These are phyloP conservation scores for Pouteria campechiana DNA, from an alignment of 179 eudicot species.

Conservation along the genomic window DNA sequence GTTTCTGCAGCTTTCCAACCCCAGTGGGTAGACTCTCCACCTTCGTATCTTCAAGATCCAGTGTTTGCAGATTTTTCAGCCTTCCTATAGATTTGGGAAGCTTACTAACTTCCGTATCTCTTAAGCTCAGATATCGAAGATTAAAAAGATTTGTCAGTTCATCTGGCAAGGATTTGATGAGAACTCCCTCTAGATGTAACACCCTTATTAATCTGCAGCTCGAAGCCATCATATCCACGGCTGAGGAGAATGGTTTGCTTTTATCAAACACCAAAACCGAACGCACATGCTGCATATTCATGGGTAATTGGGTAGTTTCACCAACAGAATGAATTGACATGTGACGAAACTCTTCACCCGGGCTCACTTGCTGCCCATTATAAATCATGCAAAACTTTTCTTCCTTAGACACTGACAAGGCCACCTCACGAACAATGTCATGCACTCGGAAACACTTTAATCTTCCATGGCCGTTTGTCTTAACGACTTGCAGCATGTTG, in stretches of 20 bases:
- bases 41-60: conserved; percentile 18
- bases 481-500: conserved; percentile 35
- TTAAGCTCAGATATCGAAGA: conserved; percentile 43
- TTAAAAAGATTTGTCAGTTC: conserved; percentile 27
- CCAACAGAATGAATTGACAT: conserved; percentile 11
- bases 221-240: conserved; percentile 8
- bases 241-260: conserved; percentile 7
- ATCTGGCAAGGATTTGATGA: conserved; percentile 21
- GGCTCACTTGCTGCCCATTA: conserved; percentile 9
- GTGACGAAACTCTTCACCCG: conserved; percentile 6
- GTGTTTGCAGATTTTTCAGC: conserved; percentile 29
- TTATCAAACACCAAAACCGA: conserved; percentile 19
- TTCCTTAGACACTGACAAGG: conserved; percentile 16
- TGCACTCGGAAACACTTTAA: conserved; percentile 31
- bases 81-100: conserved; percentile 40
- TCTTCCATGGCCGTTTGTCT: conserved; percentile 21
- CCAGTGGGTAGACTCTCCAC: conserved; percentile 13
- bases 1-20: conserved; percentile 8
- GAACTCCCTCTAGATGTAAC: conserved; percentile 26
- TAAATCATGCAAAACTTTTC: conserved; percentile 16
- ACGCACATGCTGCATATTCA: conserved; percentile 9
- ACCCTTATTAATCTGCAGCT: conserved; percentile 38
- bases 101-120: conserved; percentile 21
- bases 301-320: conserved; percentile 6
- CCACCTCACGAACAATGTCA: conserved; percentile 47